Percentiles rank a stretch among this genome's conserved stretches.
Conservation (phyloP, 192 early-diverging fungal genomes). For the Blastocladiella britannica region DNA sequence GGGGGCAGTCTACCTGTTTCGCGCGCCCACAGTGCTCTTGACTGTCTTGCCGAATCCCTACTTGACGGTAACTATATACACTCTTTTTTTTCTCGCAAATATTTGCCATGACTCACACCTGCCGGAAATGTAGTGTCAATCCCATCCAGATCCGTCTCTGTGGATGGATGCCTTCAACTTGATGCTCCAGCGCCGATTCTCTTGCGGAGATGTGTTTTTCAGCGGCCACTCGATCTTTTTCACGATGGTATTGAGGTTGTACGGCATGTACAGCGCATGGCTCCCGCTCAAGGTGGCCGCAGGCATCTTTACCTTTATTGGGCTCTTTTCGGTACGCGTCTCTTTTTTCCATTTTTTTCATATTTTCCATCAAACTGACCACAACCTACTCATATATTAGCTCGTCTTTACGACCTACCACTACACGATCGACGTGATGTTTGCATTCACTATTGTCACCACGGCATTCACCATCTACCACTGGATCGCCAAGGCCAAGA, state of each 20-base stretch:
- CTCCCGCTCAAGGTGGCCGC: background rate
- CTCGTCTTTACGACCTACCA: background rate
- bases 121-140: too few relatives aligned
- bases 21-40: background rate
- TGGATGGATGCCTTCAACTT: too few relatives aligned
- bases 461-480: background rate
- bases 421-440: too few relatives aligned
- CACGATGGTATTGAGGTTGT: too few relatives aligned
- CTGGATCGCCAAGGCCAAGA: background rate
- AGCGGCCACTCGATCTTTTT: background rate
- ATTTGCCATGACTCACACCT: too few relatives aligned
- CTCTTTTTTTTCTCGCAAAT: too few relatives aligned
- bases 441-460: too few relatives aligned
- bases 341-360: background rate
- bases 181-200: too few relatives aligned
- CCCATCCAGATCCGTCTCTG: too few relatives aligned
- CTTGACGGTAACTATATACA: too few relatives aligned
- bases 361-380: background rate
- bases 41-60: background rate
- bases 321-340: background rate
- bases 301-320: too few relatives aligned
- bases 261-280: too few relatives aligned
- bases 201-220: background rate
- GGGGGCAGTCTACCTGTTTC: background rate
- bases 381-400: background rate